Evolutionary conservation across 2,329 filamentous ascomycete genomes (phyloP).

Genomic region (Diaporthe sp.): DNA sequence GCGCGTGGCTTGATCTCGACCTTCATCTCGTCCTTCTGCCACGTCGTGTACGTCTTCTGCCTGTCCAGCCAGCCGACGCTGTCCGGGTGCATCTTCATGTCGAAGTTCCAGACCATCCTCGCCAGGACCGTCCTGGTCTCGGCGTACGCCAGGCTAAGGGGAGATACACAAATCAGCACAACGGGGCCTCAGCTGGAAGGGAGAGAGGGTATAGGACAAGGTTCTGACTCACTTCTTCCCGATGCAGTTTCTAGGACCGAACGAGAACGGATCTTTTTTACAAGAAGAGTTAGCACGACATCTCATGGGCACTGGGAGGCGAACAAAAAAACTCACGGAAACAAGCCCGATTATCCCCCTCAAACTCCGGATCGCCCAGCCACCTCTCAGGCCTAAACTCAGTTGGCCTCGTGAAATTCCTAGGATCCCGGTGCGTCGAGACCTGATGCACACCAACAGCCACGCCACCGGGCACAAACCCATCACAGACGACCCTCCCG

Average conservation of each 20-base stretch:
- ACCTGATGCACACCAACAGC: slow-evolving; percentile 20
- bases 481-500: slow-evolving; percentile 27
- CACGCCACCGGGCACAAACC: slow-evolving; percentile 22
- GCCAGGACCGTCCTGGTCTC: slow-evolving; percentile 43
- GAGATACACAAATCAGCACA: neutral
- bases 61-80: slow-evolving; percentile 26
- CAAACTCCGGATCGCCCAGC: slow-evolving; percentile 20
- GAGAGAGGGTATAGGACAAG: neutral
- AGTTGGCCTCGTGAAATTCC: slow-evolving; percentile 13
- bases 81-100: slow-evolving; percentile 35
- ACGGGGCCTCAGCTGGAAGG: no score
- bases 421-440: neutral
- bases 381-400: slow-evolving; percentile 26
- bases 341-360: slow-evolving; percentile 13
- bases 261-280: slow-evolving; percentile 20
- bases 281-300: neutral
- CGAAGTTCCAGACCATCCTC: slow-evolving; percentile 43
- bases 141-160: slow-evolving; percentile 40
- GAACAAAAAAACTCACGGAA: slow-evolving; percentile 4
- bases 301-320: neutral
- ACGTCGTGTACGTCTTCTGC: slow-evolving; percentile 29
- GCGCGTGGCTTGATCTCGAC: slow-evolving; percentile 21
- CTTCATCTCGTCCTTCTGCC: slow-evolving; percentile 30
- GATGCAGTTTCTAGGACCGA: slow-evolving; percentile 26
- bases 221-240: slow-evolving; percentile 25